Base-by-base conservation (phyloP, 305 asterid species). In the Fraxinus floribunda region DNA sequence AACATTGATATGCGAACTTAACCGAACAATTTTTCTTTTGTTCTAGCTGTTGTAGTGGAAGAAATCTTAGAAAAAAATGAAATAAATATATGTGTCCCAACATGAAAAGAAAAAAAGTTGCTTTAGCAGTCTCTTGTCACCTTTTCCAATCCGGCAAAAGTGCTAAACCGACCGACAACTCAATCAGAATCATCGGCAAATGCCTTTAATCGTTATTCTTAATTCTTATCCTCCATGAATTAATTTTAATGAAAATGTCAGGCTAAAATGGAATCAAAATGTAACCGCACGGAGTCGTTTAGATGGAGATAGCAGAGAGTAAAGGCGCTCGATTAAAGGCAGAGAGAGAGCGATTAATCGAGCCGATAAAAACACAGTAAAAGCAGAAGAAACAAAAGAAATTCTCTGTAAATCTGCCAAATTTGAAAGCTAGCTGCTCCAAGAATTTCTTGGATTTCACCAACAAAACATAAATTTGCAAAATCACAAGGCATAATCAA, bases 281-380 rank as follows among this genome's bases (percentile, higher is more conserved):
- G 80, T 79, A 87, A 85, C 85, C 83, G 88, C 90, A 87, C 89
- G 88, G 90, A 39, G 26, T n/a, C 78, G 30, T 24, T 66, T 75
- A 80, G 89, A 89, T 64, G 55, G 88, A 66, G 89, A 87, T 22
- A 46, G 83, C 79, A 85, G 88, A 60, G 83, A 64, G 60, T 55
- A 77, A 83, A 83, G 87, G 80, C 83, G 73, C 85, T 75, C 35
- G 82, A 74, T 49, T 78, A 73, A 77, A 66, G 44, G 81, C 81
- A 71, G 80, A 3, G 60, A 3, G 68, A 88, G 55, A 85, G 91
- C 84, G 91, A 89, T 87, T 18, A 70, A 57, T 85, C 91, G 66
- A 35, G 35, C 72, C 80, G 66, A 18, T 68, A 75, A 41, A 77
- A 26, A 76, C 71, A 26, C 80, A n/a, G 13, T 41, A 30, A 68